These are phyloP conservation scores for Balakata baccata DNA, from an alignment of 345 rosid genomes.

Conservation along the genomic window DNA sequence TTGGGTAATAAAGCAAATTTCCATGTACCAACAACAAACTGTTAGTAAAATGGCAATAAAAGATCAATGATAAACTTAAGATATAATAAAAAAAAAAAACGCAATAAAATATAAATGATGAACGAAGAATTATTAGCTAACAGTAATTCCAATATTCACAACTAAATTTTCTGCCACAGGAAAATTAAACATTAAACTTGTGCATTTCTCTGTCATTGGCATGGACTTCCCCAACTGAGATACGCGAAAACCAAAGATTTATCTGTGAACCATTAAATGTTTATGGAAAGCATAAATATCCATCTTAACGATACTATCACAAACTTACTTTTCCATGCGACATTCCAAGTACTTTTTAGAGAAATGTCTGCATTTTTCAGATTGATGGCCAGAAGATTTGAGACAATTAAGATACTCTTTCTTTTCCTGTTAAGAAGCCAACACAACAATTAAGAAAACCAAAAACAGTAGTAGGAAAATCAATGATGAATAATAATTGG, in stretches of 20 bases:
- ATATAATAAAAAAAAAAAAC: too few species aligned
- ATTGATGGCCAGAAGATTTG: constrained; percentile 65
- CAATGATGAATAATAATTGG: not conserved
- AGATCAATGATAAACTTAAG: not conserved
- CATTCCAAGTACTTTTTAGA: constrained; percentile 82
- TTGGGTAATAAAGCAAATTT: not conserved
- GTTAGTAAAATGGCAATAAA: too few species aligned
- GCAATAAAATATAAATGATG: not conserved
- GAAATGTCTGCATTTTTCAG: constrained; percentile 69
- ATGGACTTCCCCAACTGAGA: not conserved
- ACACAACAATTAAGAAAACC: not conserved
- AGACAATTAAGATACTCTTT: constrained; percentile 83
- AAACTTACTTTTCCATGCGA: constrained; percentile 85
- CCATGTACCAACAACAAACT: not conserved
- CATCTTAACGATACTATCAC: not conserved
- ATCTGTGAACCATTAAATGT: not conserved
- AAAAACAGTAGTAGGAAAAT: not conserved
- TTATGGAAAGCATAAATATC: not conserved
- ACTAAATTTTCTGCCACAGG: not conserved
- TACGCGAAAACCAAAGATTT: not conserved
- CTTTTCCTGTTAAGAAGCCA: constrained; percentile 62
- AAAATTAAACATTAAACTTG: not conserved
- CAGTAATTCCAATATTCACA: not conserved
- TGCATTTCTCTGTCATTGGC: not conserved
- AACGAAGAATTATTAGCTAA: not conserved